Base-by-base conservation (phyloP, 306 rosid species). In the cucumber (Cucumis sativus) region DNA sequence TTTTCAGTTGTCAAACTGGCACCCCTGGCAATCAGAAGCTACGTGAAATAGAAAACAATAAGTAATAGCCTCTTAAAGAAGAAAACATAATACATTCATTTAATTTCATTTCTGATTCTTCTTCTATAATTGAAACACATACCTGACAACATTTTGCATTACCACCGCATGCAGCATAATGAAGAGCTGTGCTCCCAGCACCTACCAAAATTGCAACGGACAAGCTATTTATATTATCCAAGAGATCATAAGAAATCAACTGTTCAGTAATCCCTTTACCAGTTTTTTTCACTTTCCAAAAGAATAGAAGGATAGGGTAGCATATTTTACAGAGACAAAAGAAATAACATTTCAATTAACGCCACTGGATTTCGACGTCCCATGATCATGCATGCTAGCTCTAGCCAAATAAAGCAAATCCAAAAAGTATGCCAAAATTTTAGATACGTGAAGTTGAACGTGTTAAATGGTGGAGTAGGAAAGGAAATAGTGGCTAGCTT, bases 91-190 rank as follows among this genome's bases (percentile, higher is more conserved):
- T 6, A 57, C 18, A 75, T 1, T 78, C 21, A 41, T 23, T 7
- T 12, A 40, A 58, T 39, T 21, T 8, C 18, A 23, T 20, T 20
- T 13, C 35, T 14, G 12, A 43, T 70, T 69, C 11, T 45, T 49
- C 60, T 69, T 23, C 72, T 75, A 9, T 39, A 70, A 69, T 47
- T 47, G 62, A 71, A 59, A 64, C 76, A 79, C 91, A 60, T 77
- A 95, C 99, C 75, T 92, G 89, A 85, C 99, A 95, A 81, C 97
- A 92, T 81, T 95, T 96, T 40, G 92, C 96, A 92, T 92, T 89
- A 79, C 99, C 99, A 67, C 99, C 97, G 39, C 97, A 92, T 69
- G 97, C 97, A 72, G 97, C 99, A 83, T 95, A 95, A 82, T 95
- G 99, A 58, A 95, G 97, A 72, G 99, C 86, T 64, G 97, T 89